Conservation (phyloP, 2,329 filamentous ascomycete species). For the Catunica adiposa region DNA sequence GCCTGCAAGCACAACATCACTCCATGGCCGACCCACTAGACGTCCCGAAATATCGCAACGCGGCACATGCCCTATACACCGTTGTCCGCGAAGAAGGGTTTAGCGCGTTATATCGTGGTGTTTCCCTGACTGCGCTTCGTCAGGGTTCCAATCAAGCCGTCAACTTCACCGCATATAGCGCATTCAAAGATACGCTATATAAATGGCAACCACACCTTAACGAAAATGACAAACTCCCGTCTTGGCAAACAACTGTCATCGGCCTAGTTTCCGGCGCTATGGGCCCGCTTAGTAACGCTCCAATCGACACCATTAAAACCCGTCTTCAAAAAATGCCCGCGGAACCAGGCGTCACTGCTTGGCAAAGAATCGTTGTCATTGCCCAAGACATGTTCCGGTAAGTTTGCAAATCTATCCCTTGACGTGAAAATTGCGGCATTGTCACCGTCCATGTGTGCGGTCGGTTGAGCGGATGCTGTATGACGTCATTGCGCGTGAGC, state of each 20-base stretch:
- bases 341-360: conserved; percentile 61
- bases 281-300: conserved; percentile 89
- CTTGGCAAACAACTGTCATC: conserved; percentile 81
- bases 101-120: conserved; percentile 78
- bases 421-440: background rate
- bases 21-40: conserved; percentile 94
- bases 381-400: conserved; percentile 70
- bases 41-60: conserved; percentile 92
- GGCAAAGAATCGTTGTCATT: conserved; percentile 63
- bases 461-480: background rate
- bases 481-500: conserved; percentile 11
- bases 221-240: conserved; percentile 46
- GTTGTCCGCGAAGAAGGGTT: conserved; percentile 83
- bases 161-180: conserved; percentile 95
- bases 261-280: conserved; percentile 86
- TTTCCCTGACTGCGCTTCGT: conserved; percentile 78
- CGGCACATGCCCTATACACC: conserved; percentile 67
- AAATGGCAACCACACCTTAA: conserved; percentile 53
- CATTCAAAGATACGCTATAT: conserved; percentile 71
- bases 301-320: conserved; percentile 98
- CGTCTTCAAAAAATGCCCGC: conserved; percentile 80
- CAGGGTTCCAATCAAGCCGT: conserved; percentile 96
- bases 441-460: background rate
- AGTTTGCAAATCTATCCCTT: conserved; percentile 18
- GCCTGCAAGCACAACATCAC: conserved; percentile 94